Evolutionary conservation across 2,329 filamentous ascomycete genomes (phyloP).

Genomic region (Cladophialophora yegresii): DNA sequence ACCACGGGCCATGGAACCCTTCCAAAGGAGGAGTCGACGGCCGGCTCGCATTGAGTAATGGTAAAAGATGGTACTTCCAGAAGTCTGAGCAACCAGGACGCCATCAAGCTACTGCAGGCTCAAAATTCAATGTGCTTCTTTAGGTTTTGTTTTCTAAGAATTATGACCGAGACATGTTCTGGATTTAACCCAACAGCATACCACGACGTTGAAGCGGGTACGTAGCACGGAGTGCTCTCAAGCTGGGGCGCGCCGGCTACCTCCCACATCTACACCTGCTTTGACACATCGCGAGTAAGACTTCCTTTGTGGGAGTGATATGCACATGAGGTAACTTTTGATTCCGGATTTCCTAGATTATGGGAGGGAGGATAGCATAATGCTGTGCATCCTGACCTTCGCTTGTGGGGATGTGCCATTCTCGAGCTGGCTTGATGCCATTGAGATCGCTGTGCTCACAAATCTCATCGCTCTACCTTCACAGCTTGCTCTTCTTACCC

Average conservation of each 20-base stretch:
- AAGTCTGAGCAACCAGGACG: not conserved
- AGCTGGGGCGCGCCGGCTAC: not conserved
- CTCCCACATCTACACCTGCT: not conserved
- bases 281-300: not conserved
- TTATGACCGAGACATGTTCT: too few species aligned
- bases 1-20: not conserved
- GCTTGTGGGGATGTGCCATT: not conserved
- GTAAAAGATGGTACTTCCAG: not conserved
- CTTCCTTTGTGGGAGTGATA: not conserved
- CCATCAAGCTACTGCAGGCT: not conserved
- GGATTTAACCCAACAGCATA: too few species aligned
- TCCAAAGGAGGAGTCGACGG: not conserved
- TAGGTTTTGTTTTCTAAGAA: not conserved
- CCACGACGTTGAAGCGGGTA: too few species aligned
- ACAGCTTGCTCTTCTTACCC: conserved; percentile 35
- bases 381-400: not conserved
- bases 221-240: too few species aligned
- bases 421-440: not conserved
- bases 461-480: not conserved
- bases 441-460: not conserved
- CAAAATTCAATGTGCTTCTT: not conserved
- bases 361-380: not conserved
- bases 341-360: not conserved
- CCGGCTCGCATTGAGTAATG: not conserved
- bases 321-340: not conserved